A percentile compares a stretch with the other conserved stretches of the same genome.
Evolutionary conservation across 257 asterid genomes (phyloP).

Genomic region (Nicotiana knightiana): DNA sequence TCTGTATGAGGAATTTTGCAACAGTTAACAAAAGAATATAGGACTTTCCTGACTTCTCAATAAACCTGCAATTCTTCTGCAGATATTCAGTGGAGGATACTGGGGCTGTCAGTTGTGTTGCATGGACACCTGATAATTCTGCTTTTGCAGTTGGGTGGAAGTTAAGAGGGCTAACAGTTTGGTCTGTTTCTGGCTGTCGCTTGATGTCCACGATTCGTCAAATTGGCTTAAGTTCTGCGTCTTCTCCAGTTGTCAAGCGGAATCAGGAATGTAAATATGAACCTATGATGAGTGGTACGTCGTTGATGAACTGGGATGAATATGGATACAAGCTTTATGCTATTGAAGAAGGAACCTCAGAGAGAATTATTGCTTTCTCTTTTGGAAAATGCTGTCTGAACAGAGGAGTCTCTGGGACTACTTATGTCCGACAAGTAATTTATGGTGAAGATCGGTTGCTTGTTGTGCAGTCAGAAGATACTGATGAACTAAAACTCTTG

Average conservation of each 20-base stretch:
- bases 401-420: slow-evolving; percentile 95
- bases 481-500: slow-evolving; percentile 87
- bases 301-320: slow-evolving; percentile 94
- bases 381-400: slow-evolving; percentile 98
- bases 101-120: slow-evolving; percentile 93
- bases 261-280: slow-evolving; percentile 82
- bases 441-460: slow-evolving; percentile 98
- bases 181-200: slow-evolving; percentile 99
- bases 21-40: not conserved
- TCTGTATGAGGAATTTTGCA: not conserved
- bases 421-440: slow-evolving; percentile 89
- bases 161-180: slow-evolving; percentile 90
- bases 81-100: slow-evolving; percentile 92
- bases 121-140: slow-evolving; percentile 95
- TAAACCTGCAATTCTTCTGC: slow-evolving; percentile 17
- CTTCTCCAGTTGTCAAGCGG: slow-evolving; percentile 85
- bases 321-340: slow-evolving; percentile 95
- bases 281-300: slow-evolving; percentile 95
- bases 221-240: slow-evolving; percentile 78
- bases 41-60: not conserved
- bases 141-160: slow-evolving; percentile 99
- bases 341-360: slow-evolving; percentile 82
- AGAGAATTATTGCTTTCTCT: slow-evolving; percentile 82
- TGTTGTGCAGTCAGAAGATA: slow-evolving; percentile 95
- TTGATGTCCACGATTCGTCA: slow-evolving; percentile 97